Base-by-base conservation (phyloP, 2,329 filamentous ascomycete genomes). In the Neonectria sp. region DNA sequence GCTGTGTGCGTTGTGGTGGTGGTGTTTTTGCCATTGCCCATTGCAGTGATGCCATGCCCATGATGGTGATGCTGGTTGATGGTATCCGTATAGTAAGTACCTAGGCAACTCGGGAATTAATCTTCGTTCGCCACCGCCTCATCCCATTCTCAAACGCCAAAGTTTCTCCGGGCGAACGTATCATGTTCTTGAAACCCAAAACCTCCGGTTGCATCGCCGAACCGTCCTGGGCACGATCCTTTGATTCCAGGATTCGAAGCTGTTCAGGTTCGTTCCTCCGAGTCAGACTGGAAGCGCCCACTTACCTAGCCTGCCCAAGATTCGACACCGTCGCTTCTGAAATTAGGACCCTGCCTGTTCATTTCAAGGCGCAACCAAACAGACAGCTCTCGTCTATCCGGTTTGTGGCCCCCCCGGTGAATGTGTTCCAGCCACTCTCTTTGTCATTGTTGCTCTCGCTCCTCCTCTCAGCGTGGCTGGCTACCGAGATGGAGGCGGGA, bases 351-450 rank as follows among this genome's bases (percentile, higher is more conserved):
- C 56, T 63, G 63, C 57, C 48, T 56, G 59, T 63, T 74, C 69
- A 73, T 70, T 67, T 73, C 66, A 63, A 63, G 52, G 56, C 56
- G 64, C 56, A 63, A 68, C 65, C 66, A 68, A 63, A 61, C 57
- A 62, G 49, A 64, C 37, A 63, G 61, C 55, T 52, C 58, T 48
- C 35, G 48, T 67, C 37, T 56, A 31, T 51, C 60, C 53, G 57
- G 29, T 69, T 67, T 7, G 60, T 52, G 61, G 35, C 46, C 52
- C 52, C 62, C 58, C 27, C 27, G 25, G 63, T 62, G 59, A 57
- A 49, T 55, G 63, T 62, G 24, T 35, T 65, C 56, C 31, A 67
- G 46, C 49, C 60, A 63, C 55, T 72, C 43, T 55, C 46, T 52
- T n/a, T 45, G 45, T 52, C 49, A 45, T 52, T 15, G 49, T 60